Evolutionary conservation across 257 asterid genomes (phyloP), one percentile per base, ranked within the genome.

Genomic region (Leptodermis oblonga): DNA sequence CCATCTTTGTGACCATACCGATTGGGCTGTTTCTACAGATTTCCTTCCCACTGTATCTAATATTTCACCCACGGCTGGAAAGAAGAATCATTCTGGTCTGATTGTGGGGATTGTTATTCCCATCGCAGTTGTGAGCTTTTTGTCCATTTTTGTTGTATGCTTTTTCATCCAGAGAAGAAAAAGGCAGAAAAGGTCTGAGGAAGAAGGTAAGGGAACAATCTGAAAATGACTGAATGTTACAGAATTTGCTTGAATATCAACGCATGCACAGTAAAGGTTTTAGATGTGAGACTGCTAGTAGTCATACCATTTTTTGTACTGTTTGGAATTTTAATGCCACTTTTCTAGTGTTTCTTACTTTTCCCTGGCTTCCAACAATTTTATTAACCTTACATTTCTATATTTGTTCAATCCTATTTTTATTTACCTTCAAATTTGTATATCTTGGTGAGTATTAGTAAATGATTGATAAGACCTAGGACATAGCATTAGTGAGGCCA

Each of bases 101-200:
- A 74, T 90, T 11, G 95, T 80, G 62, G 97, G 96, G 33, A 63
- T 84, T 63, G 88, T 78, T 62, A 81, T 85, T 71, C 76, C 86
- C 11, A 74, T 86, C 34, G 86, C 73, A 63, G 76, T 79, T 37
- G 68, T 74, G 33, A 71, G 84, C 80, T 64, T 75, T 26, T 58
- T 86, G 63, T 76, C 80, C 25, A 25, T 79, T 22, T 60, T 85
- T 54, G 84, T 81, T 15, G 70, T 58, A 15, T 85, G 51, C 69
- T 79, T 71, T 59, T 67, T 72, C 51, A 71, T 75, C 53, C 82
- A 49, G 80, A 83, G 70, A 30, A 58, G 25, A 15, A 58, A 58
- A 58, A 58, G 42, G 42, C 18, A 41, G 42, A n/a, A 31, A 58
- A 58, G 13, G 64, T 15, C 18, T 0, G 64, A 58, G 23, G 64